These are phyloP conservation scores for Marasmius sp. DNA, from an alignment of 1,284 basidiomycete genomes.

Conservation along the genomic window DNA sequence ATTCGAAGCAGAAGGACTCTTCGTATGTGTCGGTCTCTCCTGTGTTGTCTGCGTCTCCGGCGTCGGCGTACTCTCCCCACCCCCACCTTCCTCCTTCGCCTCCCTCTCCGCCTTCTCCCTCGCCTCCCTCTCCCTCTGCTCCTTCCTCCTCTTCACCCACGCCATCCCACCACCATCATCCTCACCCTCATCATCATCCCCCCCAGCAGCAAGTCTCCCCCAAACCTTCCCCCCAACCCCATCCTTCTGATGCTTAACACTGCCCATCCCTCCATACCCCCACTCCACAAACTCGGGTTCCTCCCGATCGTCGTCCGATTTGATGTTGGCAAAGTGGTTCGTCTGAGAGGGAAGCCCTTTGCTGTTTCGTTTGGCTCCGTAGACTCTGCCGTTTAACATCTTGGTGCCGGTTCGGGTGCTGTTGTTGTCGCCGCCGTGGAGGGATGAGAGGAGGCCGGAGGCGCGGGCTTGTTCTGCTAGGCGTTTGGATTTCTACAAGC, in stretches of 20 bases:
- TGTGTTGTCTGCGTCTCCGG: no score
- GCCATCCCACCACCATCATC: constrained; percentile 77
- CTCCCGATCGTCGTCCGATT: not conserved
- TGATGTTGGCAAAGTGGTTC: not conserved
- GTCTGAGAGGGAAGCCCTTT: constrained; percentile 13
- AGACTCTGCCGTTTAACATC: constrained; percentile 79
- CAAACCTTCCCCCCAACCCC: constrained; percentile 32
- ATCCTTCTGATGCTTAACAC: constrained; percentile 45
- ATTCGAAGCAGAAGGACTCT: not conserved
- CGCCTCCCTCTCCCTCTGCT: constrained; percentile 49
- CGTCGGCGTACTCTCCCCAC: constrained; percentile 19
- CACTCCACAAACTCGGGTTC: constrained; percentile 83
- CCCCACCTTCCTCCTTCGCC: constrained; percentile 36
- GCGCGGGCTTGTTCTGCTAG: constrained; percentile 6
- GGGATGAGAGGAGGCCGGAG: constrained; percentile 10
- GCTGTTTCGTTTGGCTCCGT: constrained; percentile 52
- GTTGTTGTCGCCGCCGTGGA: constrained; percentile 18
- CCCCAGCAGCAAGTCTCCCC: constrained; percentile 32
- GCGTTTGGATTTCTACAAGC: constrained; percentile 2
- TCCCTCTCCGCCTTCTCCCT: constrained; percentile 55
- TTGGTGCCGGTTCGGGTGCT: constrained; percentile 43
- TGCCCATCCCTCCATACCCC: constrained; percentile 85
- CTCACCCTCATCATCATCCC: constrained; percentile 37
- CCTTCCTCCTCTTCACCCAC: constrained; percentile 63
- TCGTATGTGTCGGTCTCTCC: constrained; percentile 2